These are phyloP conservation scores for Tricholoma matsutake DNA, from an alignment of 768 basidiomycete genomes.

Conservation along the genomic window DNA sequence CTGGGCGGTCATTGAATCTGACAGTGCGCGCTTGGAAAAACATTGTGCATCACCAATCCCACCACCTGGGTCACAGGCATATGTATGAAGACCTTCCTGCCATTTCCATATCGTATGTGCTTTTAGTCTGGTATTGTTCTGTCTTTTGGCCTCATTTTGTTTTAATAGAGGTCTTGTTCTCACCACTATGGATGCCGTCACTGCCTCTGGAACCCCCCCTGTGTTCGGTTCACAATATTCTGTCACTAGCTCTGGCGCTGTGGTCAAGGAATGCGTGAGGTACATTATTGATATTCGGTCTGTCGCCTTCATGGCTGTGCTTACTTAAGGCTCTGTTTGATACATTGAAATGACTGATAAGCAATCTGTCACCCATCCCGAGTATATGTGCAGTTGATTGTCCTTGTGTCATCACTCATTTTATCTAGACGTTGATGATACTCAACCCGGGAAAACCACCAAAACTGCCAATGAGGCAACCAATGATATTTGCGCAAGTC, in stretches of 20 bases:
- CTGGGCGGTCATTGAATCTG: background rate
- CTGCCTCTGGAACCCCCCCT: too few species aligned
- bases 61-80: background rate
- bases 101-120: background rate
- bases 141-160: background rate
- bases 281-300: background rate
- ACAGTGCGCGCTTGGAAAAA: background rate
- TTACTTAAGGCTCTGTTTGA: background rate
- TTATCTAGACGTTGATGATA: background rate
- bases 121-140: background rate
- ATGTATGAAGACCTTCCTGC: background rate
- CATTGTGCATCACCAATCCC: background rate
- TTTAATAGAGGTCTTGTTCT: background rate
- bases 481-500: too few species aligned
- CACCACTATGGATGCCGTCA: background rate
- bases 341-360: background rate
- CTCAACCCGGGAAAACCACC: too few species aligned
- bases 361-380: background rate
- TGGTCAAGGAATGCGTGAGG: background rate
- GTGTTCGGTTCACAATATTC: background rate
- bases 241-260: background rate
- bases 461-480: too few species aligned
- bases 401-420: background rate
- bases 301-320: background rate
- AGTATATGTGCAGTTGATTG: background rate